Evolutionary conservation across 2,329 filamentous ascomycete genomes (phyloP).

Genomic region (Apiospora phragmitis): DNA sequence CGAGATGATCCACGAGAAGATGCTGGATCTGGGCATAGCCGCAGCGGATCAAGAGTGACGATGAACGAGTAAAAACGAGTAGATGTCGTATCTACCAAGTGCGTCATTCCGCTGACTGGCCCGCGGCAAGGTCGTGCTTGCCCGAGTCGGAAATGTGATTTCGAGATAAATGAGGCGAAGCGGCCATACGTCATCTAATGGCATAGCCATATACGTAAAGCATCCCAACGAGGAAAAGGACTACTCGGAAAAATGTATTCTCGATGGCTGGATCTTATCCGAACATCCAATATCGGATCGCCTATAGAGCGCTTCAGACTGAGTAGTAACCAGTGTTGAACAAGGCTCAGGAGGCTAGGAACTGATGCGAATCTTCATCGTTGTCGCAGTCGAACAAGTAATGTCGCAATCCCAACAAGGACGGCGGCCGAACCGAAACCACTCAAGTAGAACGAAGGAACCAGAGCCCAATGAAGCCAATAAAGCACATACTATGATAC

Average conservation of each 20-base stretch:
- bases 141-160: neutral
- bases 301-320: neutral
- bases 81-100: neutral
- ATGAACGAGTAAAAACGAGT: neutral
- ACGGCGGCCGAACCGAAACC: neutral
- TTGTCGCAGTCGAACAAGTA: neutral
- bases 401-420: neutral
- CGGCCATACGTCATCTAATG: neutral
- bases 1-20: constrained; percentile 20
- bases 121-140: neutral
- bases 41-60: neutral
- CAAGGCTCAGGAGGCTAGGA: neutral
- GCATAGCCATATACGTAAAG: neutral
- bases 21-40: neutral
- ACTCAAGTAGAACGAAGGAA: neutral
- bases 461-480: neutral
- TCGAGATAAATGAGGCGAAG: neutral
- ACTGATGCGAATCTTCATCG: neutral
- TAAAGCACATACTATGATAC: neutral
- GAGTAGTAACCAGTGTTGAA: neutral
- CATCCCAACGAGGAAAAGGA: neutral
- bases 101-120: neutral
- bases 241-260: neutral
- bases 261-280: neutral
- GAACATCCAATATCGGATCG: neutral